phyloP scores from a whole-genome alignment of 2,329 filamentous ascomycete species.

The Pyricularia sp. region DNA sequence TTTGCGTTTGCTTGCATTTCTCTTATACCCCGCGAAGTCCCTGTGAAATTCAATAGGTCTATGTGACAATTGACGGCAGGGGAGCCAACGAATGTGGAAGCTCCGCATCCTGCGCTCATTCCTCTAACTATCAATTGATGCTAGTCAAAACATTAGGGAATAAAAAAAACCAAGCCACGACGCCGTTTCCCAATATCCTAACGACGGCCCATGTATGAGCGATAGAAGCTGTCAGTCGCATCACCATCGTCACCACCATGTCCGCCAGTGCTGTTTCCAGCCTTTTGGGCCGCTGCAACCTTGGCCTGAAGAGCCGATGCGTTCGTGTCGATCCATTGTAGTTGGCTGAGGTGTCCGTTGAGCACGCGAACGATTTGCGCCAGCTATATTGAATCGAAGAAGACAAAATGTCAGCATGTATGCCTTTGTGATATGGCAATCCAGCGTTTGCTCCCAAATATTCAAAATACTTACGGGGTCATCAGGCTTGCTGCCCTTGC shows the following conservation, averaged over 20 bases:
- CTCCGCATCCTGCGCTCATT: not conserved
- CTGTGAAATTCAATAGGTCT: too few relatives aligned
- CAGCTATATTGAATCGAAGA: constrained; percentile 40
- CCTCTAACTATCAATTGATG: not conserved
- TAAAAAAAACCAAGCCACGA: not conserved
- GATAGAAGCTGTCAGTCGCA: constrained; percentile 79
- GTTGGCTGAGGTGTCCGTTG: constrained; percentile 80
- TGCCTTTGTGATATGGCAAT: not conserved
- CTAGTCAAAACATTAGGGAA: not conserved
- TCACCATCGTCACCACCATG: constrained; percentile 50
- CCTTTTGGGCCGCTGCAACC: constrained; percentile 70
- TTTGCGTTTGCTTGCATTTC: not conserved
- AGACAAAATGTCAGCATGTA: not conserved
- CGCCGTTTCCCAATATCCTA: constrained; percentile 18
- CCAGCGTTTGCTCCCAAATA: too few relatives aligned
- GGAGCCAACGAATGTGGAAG: not conserved
- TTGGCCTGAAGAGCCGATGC: constrained; percentile 70
- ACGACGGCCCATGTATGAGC: constrained; percentile 69
- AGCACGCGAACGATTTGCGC: constrained; percentile 92
- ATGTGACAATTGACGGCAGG: not conserved
- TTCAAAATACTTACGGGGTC: constrained; percentile 56
- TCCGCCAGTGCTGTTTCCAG: constrained; percentile 48
- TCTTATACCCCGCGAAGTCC: not conserved
- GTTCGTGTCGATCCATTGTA: constrained; percentile 87
- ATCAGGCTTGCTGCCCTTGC: constrained; percentile 78